Percentiles rank a stretch among this genome's conserved stretches.
phyloP scores from a whole-genome alignment of 306 rosid species.

The Begonia loranthoides region DNA sequence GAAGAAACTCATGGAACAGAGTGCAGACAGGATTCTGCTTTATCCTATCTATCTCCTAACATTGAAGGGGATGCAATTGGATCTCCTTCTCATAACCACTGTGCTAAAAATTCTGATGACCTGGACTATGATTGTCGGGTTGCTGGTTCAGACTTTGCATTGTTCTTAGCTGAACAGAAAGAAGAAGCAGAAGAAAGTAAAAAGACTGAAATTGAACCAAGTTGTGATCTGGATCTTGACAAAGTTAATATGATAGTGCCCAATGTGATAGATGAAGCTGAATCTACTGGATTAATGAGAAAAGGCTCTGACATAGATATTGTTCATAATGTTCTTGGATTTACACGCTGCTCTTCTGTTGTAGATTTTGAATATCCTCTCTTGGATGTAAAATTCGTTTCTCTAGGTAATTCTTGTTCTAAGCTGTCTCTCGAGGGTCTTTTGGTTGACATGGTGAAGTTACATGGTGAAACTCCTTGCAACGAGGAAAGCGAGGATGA shows the following conservation, averaged over 20 bases:
- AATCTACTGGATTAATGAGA: slow-evolving; percentile 11
- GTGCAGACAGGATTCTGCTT: slow-evolving; percentile 17
- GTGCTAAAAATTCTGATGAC: slow-evolving; percentile 16
- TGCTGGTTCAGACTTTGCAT: slow-evolving; percentile 3
- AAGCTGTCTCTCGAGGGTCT: slow-evolving; percentile 39
- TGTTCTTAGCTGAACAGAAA: slow-evolving; percentile 11
- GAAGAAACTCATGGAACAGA: slow-evolving; percentile 11
- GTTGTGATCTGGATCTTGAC: slow-evolving; percentile 13
- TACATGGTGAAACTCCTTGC: slow-evolving; percentile 13
- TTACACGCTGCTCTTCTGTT: slow-evolving; percentile 29
- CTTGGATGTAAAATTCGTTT: slow-evolving; percentile 59
- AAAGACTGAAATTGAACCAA: slow-evolving; percentile 10
- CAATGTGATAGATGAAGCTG: slow-evolving; percentile 12
- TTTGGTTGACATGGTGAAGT: slow-evolving; percentile 23
- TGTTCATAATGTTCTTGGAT: slow-evolving; percentile 47
- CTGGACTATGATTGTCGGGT: slow-evolving; percentile 2
- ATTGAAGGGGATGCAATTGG: slow-evolving; percentile 6
- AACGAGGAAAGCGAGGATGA: slow-evolving; percentile 19
- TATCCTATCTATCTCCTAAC: slow-evolving; percentile 12
- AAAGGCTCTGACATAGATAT: slow-evolving; percentile 24
- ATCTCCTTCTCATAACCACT: too few species aligned
- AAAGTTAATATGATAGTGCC: slow-evolving; percentile 5
- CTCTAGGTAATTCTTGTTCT: slow-evolving; percentile 17
- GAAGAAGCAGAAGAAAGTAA: slow-evolving; percentile 17
- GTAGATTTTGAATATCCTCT: slow-evolving; percentile 56